These are phyloP conservation scores for Onygenales sp. DNA, from an alignment of 2,329 filamentous ascomycete species.

Conservation along the genomic window DNA sequence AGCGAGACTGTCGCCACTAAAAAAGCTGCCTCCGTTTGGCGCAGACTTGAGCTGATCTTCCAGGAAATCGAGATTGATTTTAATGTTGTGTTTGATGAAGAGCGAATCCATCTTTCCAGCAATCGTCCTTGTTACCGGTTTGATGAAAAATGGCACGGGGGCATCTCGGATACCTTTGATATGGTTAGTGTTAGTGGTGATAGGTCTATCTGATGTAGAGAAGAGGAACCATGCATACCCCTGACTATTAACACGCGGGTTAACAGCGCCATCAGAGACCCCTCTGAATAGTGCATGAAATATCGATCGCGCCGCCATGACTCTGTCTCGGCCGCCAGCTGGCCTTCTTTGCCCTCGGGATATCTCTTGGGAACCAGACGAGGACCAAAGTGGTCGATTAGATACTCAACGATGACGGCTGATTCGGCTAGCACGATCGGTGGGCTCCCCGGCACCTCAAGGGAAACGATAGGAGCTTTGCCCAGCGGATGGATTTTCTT, in stretches of 20 bases:
- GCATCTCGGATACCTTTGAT: conserved; percentile 37
- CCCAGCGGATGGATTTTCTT: conserved; percentile 74
- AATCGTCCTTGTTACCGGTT: conserved; percentile 50
- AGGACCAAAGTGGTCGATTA: conserved; percentile 57
- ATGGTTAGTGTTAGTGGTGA: neutral
- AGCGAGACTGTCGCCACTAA: conserved; percentile 35
- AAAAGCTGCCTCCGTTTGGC: conserved; percentile 27
- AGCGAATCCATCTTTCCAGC: conserved; percentile 34
- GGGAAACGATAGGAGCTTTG: conserved; percentile 70
- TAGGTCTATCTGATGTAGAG: neutral
- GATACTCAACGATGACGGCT: conserved; percentile 70
- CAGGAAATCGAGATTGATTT: conserved; percentile 34
- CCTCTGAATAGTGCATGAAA: conserved; percentile 77
- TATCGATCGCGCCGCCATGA: conserved; percentile 55
- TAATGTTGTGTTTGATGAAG: conserved; percentile 32
- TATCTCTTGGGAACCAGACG: conserved; percentile 45
- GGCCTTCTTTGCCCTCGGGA: conserved; percentile 43
- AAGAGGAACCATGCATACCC: conserved; percentile 30
- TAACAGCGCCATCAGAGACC: conserved; percentile 66
- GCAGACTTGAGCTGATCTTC: conserved; percentile 36
- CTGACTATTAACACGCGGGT: conserved; percentile 55
- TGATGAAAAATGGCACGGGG: conserved; percentile 59
- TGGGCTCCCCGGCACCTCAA: conserved; percentile 43
- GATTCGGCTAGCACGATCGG: conserved; percentile 69
- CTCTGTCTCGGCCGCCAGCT: conserved; percentile 50